phyloP scores from a whole-genome alignment of 208 protist genomes.

The Acanthamoeba lenticulata region DNA sequence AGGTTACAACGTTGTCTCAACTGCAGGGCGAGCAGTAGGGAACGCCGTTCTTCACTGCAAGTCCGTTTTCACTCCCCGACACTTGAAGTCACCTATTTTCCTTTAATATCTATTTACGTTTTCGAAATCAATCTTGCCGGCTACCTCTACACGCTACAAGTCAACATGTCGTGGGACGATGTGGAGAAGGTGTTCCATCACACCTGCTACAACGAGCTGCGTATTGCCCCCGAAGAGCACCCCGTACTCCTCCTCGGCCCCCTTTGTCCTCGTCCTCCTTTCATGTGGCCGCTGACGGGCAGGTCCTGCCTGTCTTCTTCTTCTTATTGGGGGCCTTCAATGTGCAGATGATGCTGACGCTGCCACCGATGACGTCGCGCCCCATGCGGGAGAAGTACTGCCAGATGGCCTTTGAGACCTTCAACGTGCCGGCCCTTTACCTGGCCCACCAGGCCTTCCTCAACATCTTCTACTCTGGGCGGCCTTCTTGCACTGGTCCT shows the following conservation, averaged over 20 bases:
- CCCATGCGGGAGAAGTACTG: not conserved
- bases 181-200: conserved; percentile 24
- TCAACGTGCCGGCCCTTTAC: not conserved
- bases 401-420: not conserved
- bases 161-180: not conserved
- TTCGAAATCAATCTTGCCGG: not conserved
- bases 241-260: not conserved
- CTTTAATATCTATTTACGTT: not conserved
- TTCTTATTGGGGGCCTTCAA: not conserved
- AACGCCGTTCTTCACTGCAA: too few relatives aligned
- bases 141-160: not conserved
- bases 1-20: too few relatives aligned
- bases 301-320: too few relatives aligned
- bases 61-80: not conserved
- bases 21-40: too few relatives aligned
- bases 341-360: not conserved
- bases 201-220: conserved; percentile 1
- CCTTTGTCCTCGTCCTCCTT: not conserved
- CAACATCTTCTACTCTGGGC: not conserved
- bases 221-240: not conserved
- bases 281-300: not conserved
- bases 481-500: not conserved
- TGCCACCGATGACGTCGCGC: not conserved
- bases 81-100: not conserved
- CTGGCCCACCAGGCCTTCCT: not conserved